phyloP scores from a whole-genome alignment of 371 early-diverging fungal species.

The Lichtheimia ramosa region DNA sequence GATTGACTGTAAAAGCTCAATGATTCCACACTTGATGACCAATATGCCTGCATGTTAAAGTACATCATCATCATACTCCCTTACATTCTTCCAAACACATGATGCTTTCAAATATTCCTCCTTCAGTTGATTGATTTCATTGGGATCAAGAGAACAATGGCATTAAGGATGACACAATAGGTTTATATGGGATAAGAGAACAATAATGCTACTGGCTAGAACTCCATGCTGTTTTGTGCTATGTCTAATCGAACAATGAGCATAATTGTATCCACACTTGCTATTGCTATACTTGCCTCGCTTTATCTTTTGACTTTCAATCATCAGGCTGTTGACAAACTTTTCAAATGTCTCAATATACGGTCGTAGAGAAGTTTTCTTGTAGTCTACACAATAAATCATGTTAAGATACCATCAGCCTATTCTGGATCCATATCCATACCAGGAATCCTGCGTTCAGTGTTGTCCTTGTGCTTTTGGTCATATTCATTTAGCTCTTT shows the following conservation, averaged over 20 bases:
- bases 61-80: no score
- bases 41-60: no score
- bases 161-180: no score
- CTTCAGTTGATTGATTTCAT: no score
- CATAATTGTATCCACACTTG: neutral
- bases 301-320: constrained; percentile 38
- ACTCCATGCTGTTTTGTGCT: constrained; percentile 9
- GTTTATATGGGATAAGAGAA: no score
- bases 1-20: no score
- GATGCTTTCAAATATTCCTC: no score
- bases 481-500: constrained; percentile 57
- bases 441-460: constrained; percentile 40
- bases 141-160: no score
- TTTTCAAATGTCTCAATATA: constrained; percentile 68
- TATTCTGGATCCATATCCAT: neutral
- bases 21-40: no score
- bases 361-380: constrained; percentile 61
- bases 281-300: constrained; percentile 30
- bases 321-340: constrained; percentile 58
- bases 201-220: neutral
- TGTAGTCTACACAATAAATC: constrained; percentile 36
- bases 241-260: neutral
- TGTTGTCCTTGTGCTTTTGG: constrained; percentile 15
- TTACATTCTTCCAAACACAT: no score
- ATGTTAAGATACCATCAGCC: neutral